Evolutionary conservation across 164 flowering plant species (phyloP).

Genomic region (Aristolochia fimbriata): DNA sequence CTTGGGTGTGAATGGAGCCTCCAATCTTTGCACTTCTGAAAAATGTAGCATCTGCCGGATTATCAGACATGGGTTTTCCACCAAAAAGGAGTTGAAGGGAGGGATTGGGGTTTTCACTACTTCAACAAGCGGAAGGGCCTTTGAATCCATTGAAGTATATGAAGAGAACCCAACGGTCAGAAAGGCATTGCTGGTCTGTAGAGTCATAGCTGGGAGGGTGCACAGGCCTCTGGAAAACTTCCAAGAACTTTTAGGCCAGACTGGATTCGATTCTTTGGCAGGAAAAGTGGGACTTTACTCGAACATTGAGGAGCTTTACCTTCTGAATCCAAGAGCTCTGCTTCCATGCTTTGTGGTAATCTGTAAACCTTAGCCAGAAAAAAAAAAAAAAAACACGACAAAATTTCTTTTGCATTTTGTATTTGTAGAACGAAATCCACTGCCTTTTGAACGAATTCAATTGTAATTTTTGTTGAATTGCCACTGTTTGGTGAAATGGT

Average conservation of each 20-base stretch:
- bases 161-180: slow-evolving; percentile 27
- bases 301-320: slow-evolving; percentile 80
- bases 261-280: slow-evolving; percentile 73
- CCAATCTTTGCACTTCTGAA: slow-evolving; percentile 41
- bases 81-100: slow-evolving; percentile 35
- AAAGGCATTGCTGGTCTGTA: slow-evolving; percentile 56
- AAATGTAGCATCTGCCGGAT: slow-evolving; percentile 48
- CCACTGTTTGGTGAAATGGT: background rate
- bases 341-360: slow-evolving; percentile 93
- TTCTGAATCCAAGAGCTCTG: slow-evolving; percentile 76
- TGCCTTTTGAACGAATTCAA: background rate
- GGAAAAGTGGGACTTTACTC: slow-evolving; percentile 75
- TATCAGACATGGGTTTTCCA: slow-evolving; percentile 46
- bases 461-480: slow-evolving; percentile 1
- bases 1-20: slow-evolving; percentile 43
- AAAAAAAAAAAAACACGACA: background rate
- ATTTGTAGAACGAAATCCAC: background rate
- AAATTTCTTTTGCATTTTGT: background rate
- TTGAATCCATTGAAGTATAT: slow-evolving; percentile 33
- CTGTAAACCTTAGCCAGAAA: slow-evolving; percentile 47
- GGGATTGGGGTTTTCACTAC: slow-evolving; percentile 66
- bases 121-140: slow-evolving; percentile 68
- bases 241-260: slow-evolving; percentile 43
- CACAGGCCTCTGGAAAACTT: slow-evolving; percentile 59
- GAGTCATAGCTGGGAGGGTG: slow-evolving; percentile 79